A percentile compares a stretch with the other conserved stretches of the same genome.
These are phyloP conservation scores for Ascochyta viciae-villosae DNA, from an alignment of 2,329 filamentous ascomycete species.

Conservation along the genomic window DNA sequence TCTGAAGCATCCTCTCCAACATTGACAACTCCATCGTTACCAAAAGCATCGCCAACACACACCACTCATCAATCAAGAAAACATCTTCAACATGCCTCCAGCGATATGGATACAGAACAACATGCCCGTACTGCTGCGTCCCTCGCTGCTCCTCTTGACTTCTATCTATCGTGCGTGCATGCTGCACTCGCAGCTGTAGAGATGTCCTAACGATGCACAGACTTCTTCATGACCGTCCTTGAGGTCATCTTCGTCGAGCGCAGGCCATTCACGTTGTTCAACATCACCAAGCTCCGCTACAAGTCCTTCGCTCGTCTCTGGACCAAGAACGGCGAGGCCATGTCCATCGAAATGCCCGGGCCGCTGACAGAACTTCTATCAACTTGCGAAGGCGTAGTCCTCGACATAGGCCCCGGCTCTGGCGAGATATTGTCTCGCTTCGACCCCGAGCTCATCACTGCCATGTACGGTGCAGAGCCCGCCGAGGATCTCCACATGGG, in stretches of 20 bases:
- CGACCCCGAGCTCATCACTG: constrained; percentile 50
- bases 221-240: constrained; percentile 45
- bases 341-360: constrained; percentile 49
- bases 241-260: constrained; percentile 40
- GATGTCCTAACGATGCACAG: constrained; percentile 21
- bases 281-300: constrained; percentile 39
- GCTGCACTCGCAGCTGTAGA: background rate
- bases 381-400: constrained; percentile 41
- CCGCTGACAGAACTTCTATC: constrained; percentile 35
- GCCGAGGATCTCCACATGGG: constrained; percentile 56
- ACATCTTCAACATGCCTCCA: constrained; percentile 1
- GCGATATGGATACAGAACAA: constrained; percentile 26
- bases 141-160: constrained; percentile 34
- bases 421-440: constrained; percentile 60
- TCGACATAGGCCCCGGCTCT: constrained; percentile 58
- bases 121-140: constrained; percentile 38
- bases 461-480: constrained; percentile 64
- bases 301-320: constrained; percentile 47
- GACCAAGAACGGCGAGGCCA: constrained; percentile 43
- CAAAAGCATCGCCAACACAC: background rate
- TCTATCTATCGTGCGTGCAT: constrained; percentile 36
- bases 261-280: constrained; percentile 36
- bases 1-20: background rate
- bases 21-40: background rate
- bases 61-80: no score